Percentiles rank a stretch among this genome's conserved stretches.
Evolutionary conservation across 495 filamentous ascomycete species (phyloP).

Genomic region (Opeltia flavorubescens): DNA sequence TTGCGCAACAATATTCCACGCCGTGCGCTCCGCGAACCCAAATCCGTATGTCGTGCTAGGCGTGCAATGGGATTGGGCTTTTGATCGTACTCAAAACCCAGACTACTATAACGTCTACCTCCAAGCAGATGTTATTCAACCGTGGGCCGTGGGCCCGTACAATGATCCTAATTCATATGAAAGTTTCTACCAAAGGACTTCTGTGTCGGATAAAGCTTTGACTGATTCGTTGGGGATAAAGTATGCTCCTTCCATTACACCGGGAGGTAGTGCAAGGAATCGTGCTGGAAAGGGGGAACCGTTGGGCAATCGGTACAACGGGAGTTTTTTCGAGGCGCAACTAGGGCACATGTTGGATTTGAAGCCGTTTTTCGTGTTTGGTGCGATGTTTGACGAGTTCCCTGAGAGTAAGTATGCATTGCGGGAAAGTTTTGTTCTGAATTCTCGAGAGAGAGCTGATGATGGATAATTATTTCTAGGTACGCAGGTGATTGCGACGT

Average conservation of each 20-base stretch:
- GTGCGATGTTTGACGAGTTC: constrained; percentile 23
- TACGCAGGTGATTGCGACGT: background rate
- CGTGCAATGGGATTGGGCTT: constrained; percentile 8
- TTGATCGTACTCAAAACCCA: constrained; percentile 14
- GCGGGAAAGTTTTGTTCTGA: no score
- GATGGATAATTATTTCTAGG: background rate
- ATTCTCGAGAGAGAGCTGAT: background rate
- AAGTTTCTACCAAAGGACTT: constrained; percentile 11
- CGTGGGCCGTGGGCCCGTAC: constrained; percentile 21
- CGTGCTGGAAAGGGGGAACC: constrained; percentile 10
- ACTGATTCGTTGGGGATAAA: constrained; percentile 16
- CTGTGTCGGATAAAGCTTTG: constrained; percentile 14
- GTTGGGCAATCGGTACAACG: constrained; percentile 19
- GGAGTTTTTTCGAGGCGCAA: constrained; percentile 19
- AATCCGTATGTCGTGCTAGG: constrained; percentile 18
- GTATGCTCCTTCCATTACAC: background rate
- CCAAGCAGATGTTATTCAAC: constrained; percentile 20
- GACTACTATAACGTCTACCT: constrained; percentile 16
- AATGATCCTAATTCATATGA: constrained; percentile 13
- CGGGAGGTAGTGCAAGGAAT: background rate
- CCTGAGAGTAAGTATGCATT: constrained; percentile 20
- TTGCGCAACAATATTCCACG: constrained; percentile 16
- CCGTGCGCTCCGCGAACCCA: constrained; percentile 14
- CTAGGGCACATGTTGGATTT: constrained; percentile 16
- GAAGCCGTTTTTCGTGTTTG: constrained; percentile 21